Conservation (phyloP, 495 filamentous ascomycete genomes). For the Penicillium longicatenatum region DNA sequence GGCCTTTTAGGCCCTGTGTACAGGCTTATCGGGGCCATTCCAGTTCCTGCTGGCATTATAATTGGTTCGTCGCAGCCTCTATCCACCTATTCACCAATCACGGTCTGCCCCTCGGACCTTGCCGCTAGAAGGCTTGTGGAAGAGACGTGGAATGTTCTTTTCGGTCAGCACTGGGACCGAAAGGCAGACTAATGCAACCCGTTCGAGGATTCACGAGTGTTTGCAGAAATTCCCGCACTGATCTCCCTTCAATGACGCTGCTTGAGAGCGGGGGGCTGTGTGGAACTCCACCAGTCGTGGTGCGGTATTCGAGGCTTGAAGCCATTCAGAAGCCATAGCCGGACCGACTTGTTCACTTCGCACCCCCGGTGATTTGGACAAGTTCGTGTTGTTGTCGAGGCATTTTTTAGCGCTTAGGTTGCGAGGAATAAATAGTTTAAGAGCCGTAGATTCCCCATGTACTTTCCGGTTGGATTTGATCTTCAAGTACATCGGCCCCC, state of each 20-base stretch:
- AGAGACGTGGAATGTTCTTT: constrained; percentile 12
- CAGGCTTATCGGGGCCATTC: constrained; percentile 17
- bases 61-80: neutral
- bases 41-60: neutral
- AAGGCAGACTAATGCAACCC: constrained; percentile 17
- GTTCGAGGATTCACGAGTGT: constrained; percentile 19
- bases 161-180: constrained; percentile 14
- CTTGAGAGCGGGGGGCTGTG: constrained; percentile 14
- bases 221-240: constrained; percentile 29
- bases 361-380: too few relatives aligned
- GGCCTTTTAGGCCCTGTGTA: too few relatives aligned
- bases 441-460: neutral
- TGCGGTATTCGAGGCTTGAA: constrained; percentile 6
- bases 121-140: constrained; percentile 28
- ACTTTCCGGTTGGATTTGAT: neutral
- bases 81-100: too few relatives aligned
- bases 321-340: constrained; percentile 10
- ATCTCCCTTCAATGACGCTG: constrained; percentile 17
- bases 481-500: constrained; percentile 5
- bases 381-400: neutral
- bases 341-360: neutral
- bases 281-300: constrained; percentile 1
- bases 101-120: neutral
- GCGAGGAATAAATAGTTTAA: neutral
- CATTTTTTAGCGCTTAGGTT: neutral